phyloP scores from a whole-genome alignment of 2,329 filamentous ascomycete genomes.

The Lomentospora prolificans region DNA sequence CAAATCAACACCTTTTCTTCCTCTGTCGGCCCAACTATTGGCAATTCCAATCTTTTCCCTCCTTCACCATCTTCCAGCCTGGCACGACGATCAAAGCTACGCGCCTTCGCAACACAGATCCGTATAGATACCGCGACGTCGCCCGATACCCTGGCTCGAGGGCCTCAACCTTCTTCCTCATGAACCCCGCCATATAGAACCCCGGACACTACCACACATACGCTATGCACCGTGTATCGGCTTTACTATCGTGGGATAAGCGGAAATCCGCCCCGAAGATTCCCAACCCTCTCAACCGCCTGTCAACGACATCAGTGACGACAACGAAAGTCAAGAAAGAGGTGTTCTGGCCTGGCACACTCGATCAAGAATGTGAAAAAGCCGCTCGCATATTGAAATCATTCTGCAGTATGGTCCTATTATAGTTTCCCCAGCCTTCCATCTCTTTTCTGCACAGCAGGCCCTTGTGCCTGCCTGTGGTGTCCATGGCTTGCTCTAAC shows the following conservation, averaged over 20 bases:
- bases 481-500: background rate
- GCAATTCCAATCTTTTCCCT: background rate
- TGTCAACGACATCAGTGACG: constrained; percentile 42
- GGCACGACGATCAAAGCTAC: background rate
- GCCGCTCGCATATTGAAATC: constrained; percentile 80
- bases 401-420: constrained; percentile 63
- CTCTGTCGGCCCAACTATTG: background rate
- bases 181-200: constrained; percentile 2
- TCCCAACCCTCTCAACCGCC: constrained; percentile 1
- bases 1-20: background rate
- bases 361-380: constrained; percentile 88
- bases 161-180: background rate
- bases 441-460: constrained; percentile 3
- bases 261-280: constrained; percentile 11
- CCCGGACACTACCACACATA: background rate
- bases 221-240: constrained; percentile 14
- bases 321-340: constrained; percentile 25
- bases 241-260: constrained; percentile 14
- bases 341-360: constrained; percentile 73
- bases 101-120: constrained; percentile 6
- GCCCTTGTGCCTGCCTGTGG: background rate
- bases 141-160: background rate
- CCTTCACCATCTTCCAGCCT: background rate
- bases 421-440: too few relatives aligned
- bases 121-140: too few relatives aligned